A percentile compares a stretch with the other conserved stretches of the same genome.
phyloP scores from a whole-genome alignment of 371 early-diverging fungal species.

The Mortierella sp. region DNA sequence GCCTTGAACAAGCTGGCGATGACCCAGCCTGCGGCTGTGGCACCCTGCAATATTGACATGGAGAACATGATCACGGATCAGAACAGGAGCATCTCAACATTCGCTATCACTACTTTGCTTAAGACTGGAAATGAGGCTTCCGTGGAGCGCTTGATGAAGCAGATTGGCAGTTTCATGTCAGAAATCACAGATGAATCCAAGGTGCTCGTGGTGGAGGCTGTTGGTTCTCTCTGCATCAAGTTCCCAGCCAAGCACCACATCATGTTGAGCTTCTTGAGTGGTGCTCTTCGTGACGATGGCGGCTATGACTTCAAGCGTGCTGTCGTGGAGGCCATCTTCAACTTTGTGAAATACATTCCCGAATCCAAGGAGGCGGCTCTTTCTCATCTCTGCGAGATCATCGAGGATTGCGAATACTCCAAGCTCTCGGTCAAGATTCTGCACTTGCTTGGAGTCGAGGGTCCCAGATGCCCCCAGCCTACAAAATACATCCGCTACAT shows the following conservation, averaged over 20 bases:
- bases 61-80: constrained; percentile 95
- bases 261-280: constrained; percentile 93
- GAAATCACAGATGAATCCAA: constrained; percentile 99
- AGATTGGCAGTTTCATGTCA: constrained; percentile 95
- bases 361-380: constrained; percentile 95
- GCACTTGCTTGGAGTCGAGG: constrained; percentile 93
- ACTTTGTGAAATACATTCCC: constrained; percentile 91
- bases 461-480: constrained; percentile 91
- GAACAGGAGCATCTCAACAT: constrained; percentile 97
- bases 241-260: constrained; percentile 95
- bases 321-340: constrained; percentile 97
- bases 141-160: constrained; percentile 98
- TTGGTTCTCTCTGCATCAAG: constrained; percentile 93
- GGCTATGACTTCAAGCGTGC: constrained; percentile 96
- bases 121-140: constrained; percentile 98
- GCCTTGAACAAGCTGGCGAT: constrained; percentile 92
- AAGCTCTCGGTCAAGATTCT: constrained; percentile 96
- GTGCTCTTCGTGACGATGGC: constrained; percentile 96
- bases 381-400: constrained; percentile 97
- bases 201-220: constrained; percentile 97
- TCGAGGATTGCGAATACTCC: constrained; percentile 99
- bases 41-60: constrained; percentile 96
- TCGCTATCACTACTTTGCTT: constrained; percentile 97
- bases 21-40: constrained; percentile 88
- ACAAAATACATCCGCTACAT: constrained; percentile 97